Base-by-base conservation (phyloP, 345 rosid species). In the Eucalyptus rudis region DNA sequence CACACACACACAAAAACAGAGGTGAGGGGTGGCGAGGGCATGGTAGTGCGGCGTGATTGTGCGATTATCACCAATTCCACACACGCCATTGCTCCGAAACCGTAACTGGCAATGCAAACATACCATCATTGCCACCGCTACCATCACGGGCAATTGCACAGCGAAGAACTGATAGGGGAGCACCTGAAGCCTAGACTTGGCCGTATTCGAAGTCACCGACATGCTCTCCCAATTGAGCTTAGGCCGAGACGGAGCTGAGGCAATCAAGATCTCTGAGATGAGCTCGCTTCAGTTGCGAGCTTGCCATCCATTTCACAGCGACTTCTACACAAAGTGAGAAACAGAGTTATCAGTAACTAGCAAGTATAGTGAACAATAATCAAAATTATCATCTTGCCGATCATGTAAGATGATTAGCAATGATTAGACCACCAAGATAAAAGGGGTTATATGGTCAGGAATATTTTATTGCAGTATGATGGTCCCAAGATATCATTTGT, bases 1-100 rank as follows among this genome's bases (percentile, higher is more conserved):
- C 1, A 0, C 52, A 0, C 7, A 1, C 52, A 2, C 52, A 1
- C 52, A 5, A 19, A 50, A 50, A 50, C 52, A 50, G 3, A 15
- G 52, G 19, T 29, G 68, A 62, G 33, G 29, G 25, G 68, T 62
- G 68, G 68, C 16, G 17, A 59, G 68, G 68, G 3, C 15, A 17
- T 62, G 68, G 14, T n/a, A 0, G 17, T 6, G 17, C 33, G 9
- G 29, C 13, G 29, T 24, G 62, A 56, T 25, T 56, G 13, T 56
- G 68, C 11, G 10, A 66, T n/a, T 66, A n/a, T 66, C 76, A n/a
- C 76, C 76, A n/a, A 66, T 66, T n/a, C 3, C 22, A 13, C 76
- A 66, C 40, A 64, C 7, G 40, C 76, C 76, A n/a, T 17, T 66
- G 40, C 76, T 66, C 10, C 19, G 17, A 64, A 64, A n/a, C 10